Base-by-base conservation (phyloP, 768 basidiomycete genomes). In the Steccherinum ochraceum region DNA sequence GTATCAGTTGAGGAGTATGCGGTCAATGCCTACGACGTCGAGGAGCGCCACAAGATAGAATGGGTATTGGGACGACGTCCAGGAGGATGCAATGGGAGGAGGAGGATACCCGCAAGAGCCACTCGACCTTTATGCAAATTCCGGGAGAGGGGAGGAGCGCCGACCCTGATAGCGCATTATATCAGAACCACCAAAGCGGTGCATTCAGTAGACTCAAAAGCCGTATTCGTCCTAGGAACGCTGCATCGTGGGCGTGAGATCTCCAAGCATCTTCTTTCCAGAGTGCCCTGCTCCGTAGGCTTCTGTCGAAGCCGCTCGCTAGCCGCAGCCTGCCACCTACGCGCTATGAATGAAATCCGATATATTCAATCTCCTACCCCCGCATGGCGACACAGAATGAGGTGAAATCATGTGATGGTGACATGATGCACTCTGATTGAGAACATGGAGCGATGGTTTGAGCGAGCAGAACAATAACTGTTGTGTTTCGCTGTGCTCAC, bases 141-240 rank as follows among this genome's bases (percentile, higher is more conserved):
- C 46, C 35, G 55, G n/a, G 18, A n/a, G n/a, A n/a, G 12, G 13
- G 5, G 41, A 16, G 55, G 48, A 56, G 55, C 55, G 55, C 55
- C 50, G 55, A 40, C 23, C 39, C 12, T 27, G 35, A 53, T 43
- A 39, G 35, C 11, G n/a, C 41, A 43, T 43, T 43, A 43, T 43
- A 56, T 53, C 52, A 56, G 55, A 56, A 56, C 45, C 39, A 45
- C 50, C 7, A 56, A 46, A 52, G 44, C 54, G 51, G 54, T 51
- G 47, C 42, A 40, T 52, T 50, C 49, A 45, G 43, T 40, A 40
- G 39, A 26, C 52, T 52, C 39, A 51, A 56, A 51, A 45, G 47
- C 55, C 52, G 55, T 40, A 43, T 51, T 56, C 49, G 52, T 51
- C 52, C 48, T 56, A 53, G 55, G 45, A 39, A 56, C 54, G 48